Base-by-base conservation (phyloP, 2,329 filamentous ascomycete genomes). In the Chalaropsis thielavioides region DNA sequence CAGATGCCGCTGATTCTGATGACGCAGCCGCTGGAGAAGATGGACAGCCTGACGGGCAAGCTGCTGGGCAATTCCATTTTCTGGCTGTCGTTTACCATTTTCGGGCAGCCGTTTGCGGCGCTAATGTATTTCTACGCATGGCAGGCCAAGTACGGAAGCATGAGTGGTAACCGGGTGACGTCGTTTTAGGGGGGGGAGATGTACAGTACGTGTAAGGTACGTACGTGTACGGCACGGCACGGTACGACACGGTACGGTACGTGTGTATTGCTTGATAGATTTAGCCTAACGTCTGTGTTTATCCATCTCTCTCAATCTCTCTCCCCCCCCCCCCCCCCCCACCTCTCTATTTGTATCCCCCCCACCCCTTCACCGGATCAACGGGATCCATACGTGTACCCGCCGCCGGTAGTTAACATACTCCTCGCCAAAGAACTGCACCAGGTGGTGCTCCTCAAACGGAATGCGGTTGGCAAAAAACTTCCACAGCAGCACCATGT, bases 101-200 rank as follows among this genome's bases (percentile, higher is more conserved):
- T 99, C 13, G 94, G 94, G 2, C 94, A 99, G 78, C 94, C 94
- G 0, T 83, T 97, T 70, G 94, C 90, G 0, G 92, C 90, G 0
- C 77, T 99, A 67, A 80, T 95, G 73, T 99, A 99, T 74, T 99
- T 96, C 74, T 97, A 97, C 73, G 92, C 92, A 1, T 99, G 94
- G 92, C 92, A 97, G 76, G 90, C 90, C 64, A 97, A 97, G 77
- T 96, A 96, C 73, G 94, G 94, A 13, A 91, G 87, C 71, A 87
- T 92, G 24, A 89, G 82, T 69, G 78, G 76, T 69, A 72, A 73
- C 63, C 68, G 68, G 62, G 69, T 72, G 68, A 43, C 67, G 2
- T 66, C 61, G 24, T 64, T 51, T 44, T 67, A 46, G 63, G 38
- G 15, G 22, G 35, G 31, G 11, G 17, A n/a, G 5, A 13, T 41